Base-by-base conservation (phyloP, 202 grass and related monocot genomes). In the Bolboschoenoplectus hybrid region DNA sequence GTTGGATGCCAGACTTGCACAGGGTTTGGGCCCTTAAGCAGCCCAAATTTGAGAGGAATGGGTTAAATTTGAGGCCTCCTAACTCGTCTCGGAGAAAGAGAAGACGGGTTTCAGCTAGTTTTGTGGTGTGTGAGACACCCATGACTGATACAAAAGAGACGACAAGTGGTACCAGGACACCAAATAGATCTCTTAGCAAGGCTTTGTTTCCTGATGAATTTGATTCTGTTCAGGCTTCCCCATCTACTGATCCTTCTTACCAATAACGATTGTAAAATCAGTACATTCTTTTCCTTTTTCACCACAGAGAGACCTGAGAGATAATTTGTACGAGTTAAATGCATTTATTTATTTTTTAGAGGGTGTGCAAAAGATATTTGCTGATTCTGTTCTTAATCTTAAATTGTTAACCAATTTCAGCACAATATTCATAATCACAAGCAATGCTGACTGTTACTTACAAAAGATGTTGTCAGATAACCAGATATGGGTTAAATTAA, bases 21-120 rank as follows among this genome's bases (percentile, higher is more conserved):
- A 93, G 91, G 35, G 89, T 98, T 55, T 98, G 96, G 93, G 88
- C 96, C 56, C 90, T 92, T 39, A 98, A 94, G 84, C 91, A 91
- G 67, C 91, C 87, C 0, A 92, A 89, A 73, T 88, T 89, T 17
- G 90, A 94, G 34, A 85, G 81, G 32, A 26, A 72, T 63, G 70
- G 19, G 43, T 63, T 0, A 6, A 68, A 81, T 76, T 51, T 67
- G 0, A 12, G n/a, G 63, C 79, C 84, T n/a, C 83, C 89, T 65
- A 72, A 64, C 60, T 87, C 56, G 3, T 88, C 87, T 1, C 91
- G 91, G 91, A 85, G 86, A 32, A 92, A 87, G 86, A 95, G 89
- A 87, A 69, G 86, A 34, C 86, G 70, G 13, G 49, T 63, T 0
- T 38, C 75, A 0, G 85, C 78, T 87, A 86, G 53, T 38, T 91